Conservation (phyloP, 179 eudicot genomes). For the Nepenthes alata region DNA sequence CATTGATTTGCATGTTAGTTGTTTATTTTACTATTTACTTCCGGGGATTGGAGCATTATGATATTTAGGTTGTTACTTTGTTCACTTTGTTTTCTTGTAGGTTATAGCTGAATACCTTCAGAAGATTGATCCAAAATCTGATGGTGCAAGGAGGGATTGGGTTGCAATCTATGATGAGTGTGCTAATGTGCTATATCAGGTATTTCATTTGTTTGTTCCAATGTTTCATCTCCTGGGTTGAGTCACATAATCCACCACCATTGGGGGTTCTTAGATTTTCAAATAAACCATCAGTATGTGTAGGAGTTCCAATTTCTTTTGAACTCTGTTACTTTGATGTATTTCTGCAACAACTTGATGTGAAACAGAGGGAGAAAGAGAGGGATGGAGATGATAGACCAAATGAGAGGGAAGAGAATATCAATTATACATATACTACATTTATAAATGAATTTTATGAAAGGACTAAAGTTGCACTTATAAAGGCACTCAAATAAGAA, state of each 20-base stretch:
- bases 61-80: background rate
- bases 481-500: too few species aligned
- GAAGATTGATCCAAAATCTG: constrained; percentile 96
- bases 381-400: too few species aligned
- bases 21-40: background rate
- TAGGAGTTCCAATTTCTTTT: too few species aligned
- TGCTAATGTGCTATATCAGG: constrained; percentile 92
- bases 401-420: too few species aligned
- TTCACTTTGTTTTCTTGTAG: constrained; percentile 23
- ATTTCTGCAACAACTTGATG: too few species aligned
- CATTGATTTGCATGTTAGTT: background rate
- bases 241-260: background rate
- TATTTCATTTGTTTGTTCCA: constrained; percentile 9
- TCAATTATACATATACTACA: too few species aligned
- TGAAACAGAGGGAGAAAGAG: too few species aligned
- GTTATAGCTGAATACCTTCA: constrained; percentile 96
- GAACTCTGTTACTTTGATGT: too few species aligned
- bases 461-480: too few species aligned
- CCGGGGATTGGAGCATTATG: constrained; percentile 2
- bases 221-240: background rate
- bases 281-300: too few species aligned
- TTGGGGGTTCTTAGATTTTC: too few species aligned
- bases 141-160: constrained; percentile 99
- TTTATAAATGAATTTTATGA: too few species aligned
- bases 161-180: constrained; percentile 99